Evolutionary conservation across 805 yeast species (phyloP).

Genomic region (Limtongozyma cylindracea): DNA sequence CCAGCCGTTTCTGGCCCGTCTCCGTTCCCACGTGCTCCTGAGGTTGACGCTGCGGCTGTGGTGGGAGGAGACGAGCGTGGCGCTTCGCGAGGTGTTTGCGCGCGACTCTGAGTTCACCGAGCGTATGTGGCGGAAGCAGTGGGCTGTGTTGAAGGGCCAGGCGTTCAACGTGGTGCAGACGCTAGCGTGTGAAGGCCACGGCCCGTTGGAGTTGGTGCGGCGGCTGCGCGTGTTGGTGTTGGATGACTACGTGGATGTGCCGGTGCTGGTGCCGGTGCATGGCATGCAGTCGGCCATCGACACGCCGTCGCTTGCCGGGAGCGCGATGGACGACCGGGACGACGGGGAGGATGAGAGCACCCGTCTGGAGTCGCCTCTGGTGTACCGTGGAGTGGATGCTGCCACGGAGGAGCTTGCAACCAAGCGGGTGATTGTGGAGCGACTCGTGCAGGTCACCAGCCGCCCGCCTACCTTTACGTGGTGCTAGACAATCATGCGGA

Average conservation of each 20-base stretch:
- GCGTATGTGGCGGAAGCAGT: slow-evolving; percentile 40
- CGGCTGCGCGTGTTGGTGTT: slow-evolving; percentile 27
- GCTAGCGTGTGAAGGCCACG: slow-evolving; percentile 25
- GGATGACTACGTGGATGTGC: slow-evolving; percentile 38
- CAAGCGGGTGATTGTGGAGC: too few relatives aligned
- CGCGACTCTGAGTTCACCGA: slow-evolving; percentile 37
- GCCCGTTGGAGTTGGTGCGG: slow-evolving; percentile 42
- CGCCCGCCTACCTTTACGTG: too few relatives aligned
- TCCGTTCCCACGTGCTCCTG: slow-evolving; percentile 30
- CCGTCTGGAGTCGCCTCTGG: too few relatives aligned
- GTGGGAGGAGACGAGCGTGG: slow-evolving; percentile 39
- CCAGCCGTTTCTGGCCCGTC: slow-evolving; percentile 31
- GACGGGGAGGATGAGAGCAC: too few relatives aligned
- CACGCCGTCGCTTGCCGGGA: too few relatives aligned
- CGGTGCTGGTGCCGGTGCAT: too few relatives aligned
- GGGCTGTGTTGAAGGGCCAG: slow-evolving; percentile 54
- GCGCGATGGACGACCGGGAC: too few relatives aligned
- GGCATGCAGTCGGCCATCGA: too few relatives aligned
- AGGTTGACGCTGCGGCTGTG: slow-evolving; percentile 31
- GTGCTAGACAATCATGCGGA: too few relatives aligned
- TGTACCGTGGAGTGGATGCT: too few relatives aligned
- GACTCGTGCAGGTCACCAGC: too few relatives aligned
- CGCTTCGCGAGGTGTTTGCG: slow-evolving; percentile 20
- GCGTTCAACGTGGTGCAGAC: slow-evolving; percentile 55
- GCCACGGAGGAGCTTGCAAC: too few relatives aligned